phyloP scores from a whole-genome alignment of 148 eudicot genomes.

The Rhododendron mucronatum region DNA sequence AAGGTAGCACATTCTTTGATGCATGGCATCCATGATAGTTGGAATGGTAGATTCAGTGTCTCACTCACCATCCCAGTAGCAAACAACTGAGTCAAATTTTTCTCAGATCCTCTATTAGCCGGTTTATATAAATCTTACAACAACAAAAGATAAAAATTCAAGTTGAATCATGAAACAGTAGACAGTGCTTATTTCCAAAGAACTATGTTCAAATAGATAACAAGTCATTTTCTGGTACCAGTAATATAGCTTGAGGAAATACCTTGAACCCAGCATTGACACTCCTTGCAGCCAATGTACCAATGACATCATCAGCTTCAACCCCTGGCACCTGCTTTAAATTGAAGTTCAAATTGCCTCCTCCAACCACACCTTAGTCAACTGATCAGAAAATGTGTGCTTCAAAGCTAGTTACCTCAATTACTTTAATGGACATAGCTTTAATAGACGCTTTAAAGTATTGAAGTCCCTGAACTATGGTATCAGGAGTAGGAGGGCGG shows the following conservation, averaged over 20 bases:
- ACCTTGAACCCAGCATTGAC: conserved; percentile 91
- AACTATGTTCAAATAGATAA: neutral
- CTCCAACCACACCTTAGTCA: conserved; percentile 3
- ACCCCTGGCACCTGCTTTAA: conserved; percentile 87
- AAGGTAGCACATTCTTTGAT: neutral
- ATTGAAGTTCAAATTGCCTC: conserved; percentile 4
- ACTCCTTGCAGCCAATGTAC: conserved; percentile 84
- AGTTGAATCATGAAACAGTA: neutral
- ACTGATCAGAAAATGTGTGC: neutral
- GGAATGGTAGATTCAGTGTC: neutral
- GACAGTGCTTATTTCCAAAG: neutral
- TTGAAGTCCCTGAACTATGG: conserved; percentile 95
- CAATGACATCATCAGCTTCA: conserved; percentile 99
- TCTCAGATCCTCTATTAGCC: neutral
- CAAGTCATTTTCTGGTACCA: neutral
- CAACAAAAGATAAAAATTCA: neutral
- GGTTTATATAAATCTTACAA: neutral
- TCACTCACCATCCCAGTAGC: neutral
- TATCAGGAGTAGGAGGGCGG: conserved; percentile 97
- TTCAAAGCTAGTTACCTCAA: conserved; percentile 54
- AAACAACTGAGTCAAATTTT: neutral
- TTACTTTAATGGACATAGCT: conserved; percentile 90
- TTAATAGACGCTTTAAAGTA: conserved; percentile 91
- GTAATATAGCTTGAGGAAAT: conserved; percentile 3
- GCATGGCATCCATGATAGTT: neutral